Evolutionary conservation across 495 filamentous ascomycete species (phyloP), one percentile per base, ranked within the genome.

Genomic region (Talaromyces liani): DNA sequence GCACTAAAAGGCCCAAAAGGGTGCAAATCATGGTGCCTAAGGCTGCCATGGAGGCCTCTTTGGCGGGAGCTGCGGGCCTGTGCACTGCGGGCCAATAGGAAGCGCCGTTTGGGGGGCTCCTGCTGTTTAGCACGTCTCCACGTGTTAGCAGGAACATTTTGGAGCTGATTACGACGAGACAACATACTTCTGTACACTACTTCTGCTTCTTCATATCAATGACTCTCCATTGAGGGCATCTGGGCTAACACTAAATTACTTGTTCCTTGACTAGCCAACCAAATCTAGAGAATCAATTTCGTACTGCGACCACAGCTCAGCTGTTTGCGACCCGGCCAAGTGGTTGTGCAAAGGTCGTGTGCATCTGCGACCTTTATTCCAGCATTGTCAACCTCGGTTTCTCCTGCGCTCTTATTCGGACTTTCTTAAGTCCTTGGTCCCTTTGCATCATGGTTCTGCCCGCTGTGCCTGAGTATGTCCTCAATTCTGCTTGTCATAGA

Each of bases 391-490:
- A 18, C n/a, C 45, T 49, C 45, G 45, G 22, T 20, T 8, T 20
- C 18, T 49, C 18, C 2, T 18, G n/a, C 45, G 45, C 18, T 18
- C 22, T 27, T 22, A 14, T 31, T 41, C 6, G 49, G 18, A 60
- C 58, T 63, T 22, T 27, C 36, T 57, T 16, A 60, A 41, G 39
- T 47, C 58, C 34, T 49, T 62, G 45, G 36, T 4, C 7, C 16
- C 14, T 53, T 56, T 64, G 76, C 79, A 80, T 81, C 70, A 95
- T 95, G 91, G 88, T 93, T 78, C 85, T 86, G 79, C 91, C 91
- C 75, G 89, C 90, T 76, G 90, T 95, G 62, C 91, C 91, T 71
- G 91, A 94, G 91, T 95, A 82, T 69, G 88, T 82, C 64, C 58
- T 67, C 82, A 63, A 60, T 67, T 70, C 69, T 60, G 68, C 62